Conservation (phyloP, 306 rosid genomes). For the Inga leiocalycina region DNA sequence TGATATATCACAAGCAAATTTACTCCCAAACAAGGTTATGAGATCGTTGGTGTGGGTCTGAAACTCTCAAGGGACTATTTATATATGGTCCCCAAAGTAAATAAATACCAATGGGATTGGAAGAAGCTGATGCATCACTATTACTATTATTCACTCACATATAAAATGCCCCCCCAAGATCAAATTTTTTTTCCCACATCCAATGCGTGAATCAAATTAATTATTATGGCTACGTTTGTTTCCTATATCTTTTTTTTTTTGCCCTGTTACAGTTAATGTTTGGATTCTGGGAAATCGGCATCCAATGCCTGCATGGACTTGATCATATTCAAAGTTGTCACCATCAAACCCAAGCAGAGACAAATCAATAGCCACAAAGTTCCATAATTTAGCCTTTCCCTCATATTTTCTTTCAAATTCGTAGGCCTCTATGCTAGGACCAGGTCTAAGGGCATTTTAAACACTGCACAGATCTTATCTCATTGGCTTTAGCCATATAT, state of each 20-base stretch:
- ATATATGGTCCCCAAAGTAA: conserved; percentile 48
- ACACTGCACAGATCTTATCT: background rate
- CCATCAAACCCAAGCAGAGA: conserved; percentile 48
- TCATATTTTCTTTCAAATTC: conserved; percentile 28
- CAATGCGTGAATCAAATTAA: conserved; percentile 73
- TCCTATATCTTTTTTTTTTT: background rate
- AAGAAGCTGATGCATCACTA: conserved; percentile 42
- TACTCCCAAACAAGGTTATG: conserved; percentile 8
- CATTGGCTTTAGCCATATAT: background rate
- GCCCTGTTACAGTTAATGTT: conserved; percentile 38
- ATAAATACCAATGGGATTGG: conserved; percentile 34
- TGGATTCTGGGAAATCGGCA: conserved; percentile 49
- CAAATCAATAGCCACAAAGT: conserved; percentile 45
- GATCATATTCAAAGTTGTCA: conserved; percentile 48
- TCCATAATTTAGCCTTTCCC: conserved; percentile 37
- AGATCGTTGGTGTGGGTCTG: conserved; percentile 39
- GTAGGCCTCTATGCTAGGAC: conserved; percentile 6
- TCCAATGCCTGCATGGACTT: conserved; percentile 60
- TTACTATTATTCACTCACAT: conserved; percentile 21
- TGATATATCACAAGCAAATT: conserved; percentile 37
- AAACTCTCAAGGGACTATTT: conserved; percentile 40
- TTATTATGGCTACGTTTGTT: conserved; percentile 49
- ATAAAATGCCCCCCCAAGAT: conserved; percentile 48
- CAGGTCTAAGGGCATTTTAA: background rate
- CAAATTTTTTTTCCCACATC: conserved; percentile 59